These are phyloP conservation scores for Xylariaceae sp. DNA, from an alignment of 2,329 filamentous ascomycete genomes.

Conservation along the genomic window DNA sequence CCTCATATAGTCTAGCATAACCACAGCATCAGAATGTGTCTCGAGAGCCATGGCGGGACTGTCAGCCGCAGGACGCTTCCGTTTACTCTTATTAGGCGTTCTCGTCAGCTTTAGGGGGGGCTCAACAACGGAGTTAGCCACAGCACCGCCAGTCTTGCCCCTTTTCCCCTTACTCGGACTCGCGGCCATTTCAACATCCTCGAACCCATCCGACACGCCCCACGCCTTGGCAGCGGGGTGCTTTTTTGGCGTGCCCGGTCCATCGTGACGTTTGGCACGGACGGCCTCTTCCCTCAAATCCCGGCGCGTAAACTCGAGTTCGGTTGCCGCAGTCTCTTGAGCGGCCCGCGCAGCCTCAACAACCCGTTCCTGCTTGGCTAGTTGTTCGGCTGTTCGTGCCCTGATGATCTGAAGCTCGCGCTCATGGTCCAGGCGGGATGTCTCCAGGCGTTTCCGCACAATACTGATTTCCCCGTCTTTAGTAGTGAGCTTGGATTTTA, in stretches of 20 bases:
- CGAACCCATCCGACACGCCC: constrained; percentile 69
- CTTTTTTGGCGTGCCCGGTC: constrained; percentile 54
- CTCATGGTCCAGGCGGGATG: constrained; percentile 56
- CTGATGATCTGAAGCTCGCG: constrained; percentile 56
- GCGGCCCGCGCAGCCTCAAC: constrained; percentile 61
- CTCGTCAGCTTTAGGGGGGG: constrained; percentile 30
- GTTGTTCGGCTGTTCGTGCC: constrained; percentile 57
- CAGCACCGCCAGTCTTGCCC: constrained; percentile 38
- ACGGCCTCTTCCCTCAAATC: constrained; percentile 58
- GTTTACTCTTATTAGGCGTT: constrained; percentile 63
- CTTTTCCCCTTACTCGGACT: constrained; percentile 50
- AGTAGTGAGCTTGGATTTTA: constrained; percentile 52
- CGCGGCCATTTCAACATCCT: constrained; percentile 54
- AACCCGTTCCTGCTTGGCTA: constrained; percentile 57
- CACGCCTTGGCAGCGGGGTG: constrained; percentile 47
- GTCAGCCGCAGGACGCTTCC: constrained; percentile 60
- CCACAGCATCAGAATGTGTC: constrained; percentile 39
- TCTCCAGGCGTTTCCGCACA: constrained; percentile 64
- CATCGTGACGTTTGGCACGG: constrained; percentile 44
- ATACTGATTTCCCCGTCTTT: constrained; percentile 70
- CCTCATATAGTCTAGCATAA: constrained; percentile 32
- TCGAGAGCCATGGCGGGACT: constrained; percentile 62
- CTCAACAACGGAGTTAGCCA: constrained; percentile 43
- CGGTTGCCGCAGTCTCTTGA: constrained; percentile 59
- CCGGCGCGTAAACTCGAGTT: constrained; percentile 66